Evolutionary conservation across 306 rosid species (phyloP).

Genomic region (Erythrophleum fordii): DNA sequence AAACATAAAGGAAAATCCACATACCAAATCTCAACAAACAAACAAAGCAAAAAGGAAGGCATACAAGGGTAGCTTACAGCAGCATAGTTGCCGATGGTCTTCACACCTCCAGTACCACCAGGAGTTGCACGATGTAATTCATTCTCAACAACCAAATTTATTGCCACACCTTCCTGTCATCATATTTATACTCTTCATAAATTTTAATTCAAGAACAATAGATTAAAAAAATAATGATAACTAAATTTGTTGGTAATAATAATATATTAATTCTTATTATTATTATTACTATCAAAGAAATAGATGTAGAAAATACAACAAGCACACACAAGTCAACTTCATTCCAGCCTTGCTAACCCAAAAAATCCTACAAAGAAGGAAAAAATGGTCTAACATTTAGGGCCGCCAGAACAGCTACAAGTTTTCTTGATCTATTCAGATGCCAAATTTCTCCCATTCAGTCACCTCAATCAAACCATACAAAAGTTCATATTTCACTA

Average conservation of each 20-base stretch:
- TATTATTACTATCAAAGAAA: not conserved
- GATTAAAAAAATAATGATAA: not conserved
- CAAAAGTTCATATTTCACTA: not conserved
- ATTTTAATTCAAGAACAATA: constrained; percentile 21
- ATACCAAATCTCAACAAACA: constrained; percentile 23
- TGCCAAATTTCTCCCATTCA: constrained; percentile 14
- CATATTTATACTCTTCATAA: constrained; percentile 20
- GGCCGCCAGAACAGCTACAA: not conserved
- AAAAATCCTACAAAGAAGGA: constrained; percentile 10
- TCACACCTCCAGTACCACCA: constrained; percentile 99
- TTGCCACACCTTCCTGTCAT: constrained; percentile 91
- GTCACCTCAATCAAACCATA: constrained; percentile 5
- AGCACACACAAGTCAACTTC: not conserved
- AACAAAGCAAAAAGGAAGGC: constrained; percentile 27
- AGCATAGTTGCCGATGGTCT: constrained; percentile 98
- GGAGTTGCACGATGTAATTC: constrained; percentile 98
- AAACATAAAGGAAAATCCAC: constrained; percentile 22
- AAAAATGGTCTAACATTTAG: not conserved
- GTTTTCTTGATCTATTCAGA: constrained; percentile 12
- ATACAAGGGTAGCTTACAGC: constrained; percentile 65
- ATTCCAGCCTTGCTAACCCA: constrained; percentile 9
- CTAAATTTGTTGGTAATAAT: not conserved
- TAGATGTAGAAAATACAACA: constrained; percentile 23
- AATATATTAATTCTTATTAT: not conserved
- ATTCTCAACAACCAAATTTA: constrained; percentile 80